Conservation (phyloP, 345 rosid genomes). For the Aethionema arabicum region DNA sequence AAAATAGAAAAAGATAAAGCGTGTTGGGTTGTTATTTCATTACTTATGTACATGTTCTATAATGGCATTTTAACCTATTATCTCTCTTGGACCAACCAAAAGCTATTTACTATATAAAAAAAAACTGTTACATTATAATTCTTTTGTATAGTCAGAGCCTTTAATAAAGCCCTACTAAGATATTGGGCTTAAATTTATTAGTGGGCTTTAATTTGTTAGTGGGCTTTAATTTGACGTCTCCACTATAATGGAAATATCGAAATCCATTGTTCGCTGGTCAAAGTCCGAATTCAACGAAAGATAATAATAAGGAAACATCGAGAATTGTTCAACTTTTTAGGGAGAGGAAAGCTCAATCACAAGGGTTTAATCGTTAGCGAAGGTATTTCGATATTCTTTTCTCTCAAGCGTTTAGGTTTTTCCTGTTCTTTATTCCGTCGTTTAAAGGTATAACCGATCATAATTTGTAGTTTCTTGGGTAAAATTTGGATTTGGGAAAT, state of each 20-base stretch:
- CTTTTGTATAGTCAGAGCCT: not conserved
- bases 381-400: constrained; percentile 24
- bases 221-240: constrained; percentile 6
- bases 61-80: constrained; percentile 1
- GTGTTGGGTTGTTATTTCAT: constrained; percentile 19
- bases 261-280: constrained; percentile 10
- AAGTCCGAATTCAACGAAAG: constrained; percentile 8
- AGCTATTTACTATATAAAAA: not conserved
- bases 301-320: not conserved
- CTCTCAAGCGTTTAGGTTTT: not conserved
- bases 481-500: not conserved
- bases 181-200: constrained; percentile 4
- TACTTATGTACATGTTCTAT: constrained; percentile 9
- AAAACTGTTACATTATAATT: not conserved
- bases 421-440: not conserved
- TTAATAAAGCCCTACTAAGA: not conserved
- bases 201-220: constrained; percentile 18
- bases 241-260: not conserved
- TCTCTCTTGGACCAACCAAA: constrained; percentile 24
- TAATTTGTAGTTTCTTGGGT: not conserved
- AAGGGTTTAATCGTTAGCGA: constrained; percentile 9
- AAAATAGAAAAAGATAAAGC: constrained; percentile 3
- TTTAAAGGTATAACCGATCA: not conserved
- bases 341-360: constrained; percentile 17
- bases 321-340: constrained; percentile 19